Evolutionary conservation across 1,139 yeast genomes (phyloP).

Genomic region (Suhomyces taliae): DNA sequence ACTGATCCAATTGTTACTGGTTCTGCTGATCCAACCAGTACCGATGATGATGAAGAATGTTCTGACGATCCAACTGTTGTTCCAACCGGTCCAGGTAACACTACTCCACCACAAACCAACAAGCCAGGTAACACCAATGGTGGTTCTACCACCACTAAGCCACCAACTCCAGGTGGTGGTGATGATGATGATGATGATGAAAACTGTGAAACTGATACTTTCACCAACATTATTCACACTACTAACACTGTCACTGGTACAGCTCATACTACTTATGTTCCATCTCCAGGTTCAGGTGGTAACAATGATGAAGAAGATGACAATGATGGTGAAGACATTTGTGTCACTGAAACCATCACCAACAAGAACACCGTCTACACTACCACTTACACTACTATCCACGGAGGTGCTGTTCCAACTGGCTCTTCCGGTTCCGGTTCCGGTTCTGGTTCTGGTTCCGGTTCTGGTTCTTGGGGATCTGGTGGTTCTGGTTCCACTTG

Average conservation of each 20-base stretch:
- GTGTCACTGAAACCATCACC: conserved; percentile 7
- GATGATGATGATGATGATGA: conserved; percentile 16
- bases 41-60: conserved; percentile 2
- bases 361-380: conserved; percentile 7
- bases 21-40: neutral
- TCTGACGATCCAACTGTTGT: neutral
- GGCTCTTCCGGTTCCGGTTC: too few relatives aligned
- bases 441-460: conserved; percentile 1
- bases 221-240: conserved; percentile 1
- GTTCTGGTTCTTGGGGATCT: neutral
- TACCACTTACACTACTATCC: neutral
- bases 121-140: neutral
- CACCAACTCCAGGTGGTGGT: neutral
- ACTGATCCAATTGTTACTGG: neutral
- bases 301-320: conserved; percentile 1
- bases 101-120: neutral
- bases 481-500: conserved; percentile 1
- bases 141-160: neutral
- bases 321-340: conserved; percentile 12
- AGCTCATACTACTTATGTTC: neutral
- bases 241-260: neutral
- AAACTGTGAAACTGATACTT: conserved; percentile 11
- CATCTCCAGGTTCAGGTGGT: conserved; percentile 1
- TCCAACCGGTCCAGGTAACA: neutral
- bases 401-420: neutral